A percentile compares a stretch with the other conserved stretches of the same genome.
phyloP scores from a whole-genome alignment of 257 asterid genomes.

The Ophiorrhiza pumila region DNA sequence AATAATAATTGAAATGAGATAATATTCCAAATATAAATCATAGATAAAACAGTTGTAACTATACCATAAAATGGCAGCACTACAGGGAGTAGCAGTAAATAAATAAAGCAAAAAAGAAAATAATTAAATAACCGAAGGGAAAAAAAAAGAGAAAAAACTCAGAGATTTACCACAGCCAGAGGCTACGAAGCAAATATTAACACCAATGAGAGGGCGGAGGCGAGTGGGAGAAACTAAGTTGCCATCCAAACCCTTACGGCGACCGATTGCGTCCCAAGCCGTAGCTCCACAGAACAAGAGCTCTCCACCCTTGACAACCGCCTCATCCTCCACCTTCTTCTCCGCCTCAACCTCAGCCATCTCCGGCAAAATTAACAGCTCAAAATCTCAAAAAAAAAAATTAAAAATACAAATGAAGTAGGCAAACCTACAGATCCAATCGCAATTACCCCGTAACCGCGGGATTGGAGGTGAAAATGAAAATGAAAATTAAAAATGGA shows the following conservation, averaged over 20 bases:
- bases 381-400: constrained; percentile 7
- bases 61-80: not conserved
- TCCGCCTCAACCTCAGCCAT: constrained; percentile 59
- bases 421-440: constrained; percentile 31
- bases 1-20: no score
- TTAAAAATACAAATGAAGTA: not conserved
- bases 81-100: not conserved
- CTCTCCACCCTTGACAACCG: constrained; percentile 70
- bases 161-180: constrained; percentile 73
- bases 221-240: constrained; percentile 82
- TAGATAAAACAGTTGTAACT: no score
- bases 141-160: not conserved
- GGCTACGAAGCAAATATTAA: constrained; percentile 76
- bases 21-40: not conserved
- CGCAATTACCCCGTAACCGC: not conserved
- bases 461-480: not conserved
- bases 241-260: constrained; percentile 61
- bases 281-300: constrained; percentile 85
- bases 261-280: constrained; percentile 88
- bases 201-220: constrained; percentile 75
- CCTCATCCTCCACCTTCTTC: constrained; percentile 47
- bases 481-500: constrained; percentile 5
- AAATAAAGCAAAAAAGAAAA: not conserved
- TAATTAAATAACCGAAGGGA: no score
- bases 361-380: constrained; percentile 46